A percentile compares a stretch with the other conserved stretches of the same genome.
These are phyloP conservation scores for Gossypium herbaceum DNA, from an alignment of 345 rosid species.

Conservation along the genomic window DNA sequence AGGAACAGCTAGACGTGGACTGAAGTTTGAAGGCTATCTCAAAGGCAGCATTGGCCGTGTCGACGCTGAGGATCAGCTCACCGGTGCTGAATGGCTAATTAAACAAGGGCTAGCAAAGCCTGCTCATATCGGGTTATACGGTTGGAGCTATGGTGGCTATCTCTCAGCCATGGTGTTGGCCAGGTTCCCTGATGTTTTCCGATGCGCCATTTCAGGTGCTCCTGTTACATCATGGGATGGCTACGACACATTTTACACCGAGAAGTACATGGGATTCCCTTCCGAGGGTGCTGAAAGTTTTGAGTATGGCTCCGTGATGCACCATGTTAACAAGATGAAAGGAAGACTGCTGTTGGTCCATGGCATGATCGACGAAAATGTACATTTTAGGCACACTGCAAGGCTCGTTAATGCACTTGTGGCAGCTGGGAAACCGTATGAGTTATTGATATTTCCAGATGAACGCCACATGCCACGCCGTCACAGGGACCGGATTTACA, in stretches of 20 bases:
- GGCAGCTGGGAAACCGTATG: slow-evolving; percentile 64
- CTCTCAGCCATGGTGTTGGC: slow-evolving; percentile 72
- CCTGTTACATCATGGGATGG: slow-evolving; percentile 99
- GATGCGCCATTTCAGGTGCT: slow-evolving; percentile 77
- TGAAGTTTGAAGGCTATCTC: slow-evolving; percentile 70
- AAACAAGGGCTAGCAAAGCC: slow-evolving; percentile 65
- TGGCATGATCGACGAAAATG: slow-evolving; percentile 96
- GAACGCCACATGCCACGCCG: slow-evolving; percentile 86
- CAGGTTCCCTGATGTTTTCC: slow-evolving; percentile 61
- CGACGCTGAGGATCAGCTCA: slow-evolving; percentile 78
- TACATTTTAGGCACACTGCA: slow-evolving; percentile 90
- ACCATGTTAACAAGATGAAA: slow-evolving; percentile 54
- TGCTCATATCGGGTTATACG: slow-evolving; percentile 57
- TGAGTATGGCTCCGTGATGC: slow-evolving; percentile 65
- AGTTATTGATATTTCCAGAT: slow-evolving; percentile 77
- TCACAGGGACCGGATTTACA: slow-evolving; percentile 59
- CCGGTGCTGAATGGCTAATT: slow-evolving; percentile 83
- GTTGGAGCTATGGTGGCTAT: slow-evolving; percentile 82
- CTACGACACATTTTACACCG: slow-evolving; percentile 84
- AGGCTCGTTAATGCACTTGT: slow-evolving; percentile 82
- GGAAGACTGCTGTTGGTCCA: slow-evolving; percentile 73
- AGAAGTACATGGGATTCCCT: slow-evolving; percentile 96
- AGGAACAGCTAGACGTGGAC: slow-evolving; percentile 89
- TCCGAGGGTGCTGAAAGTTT: slow-evolving; percentile 34
- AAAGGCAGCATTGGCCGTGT: slow-evolving; percentile 51